Percentiles rank a stretch among this genome's conserved stretches.
Conservation (phyloP, 352 stramenopile genomes). For the Globisporangium ultimum region DNA sequence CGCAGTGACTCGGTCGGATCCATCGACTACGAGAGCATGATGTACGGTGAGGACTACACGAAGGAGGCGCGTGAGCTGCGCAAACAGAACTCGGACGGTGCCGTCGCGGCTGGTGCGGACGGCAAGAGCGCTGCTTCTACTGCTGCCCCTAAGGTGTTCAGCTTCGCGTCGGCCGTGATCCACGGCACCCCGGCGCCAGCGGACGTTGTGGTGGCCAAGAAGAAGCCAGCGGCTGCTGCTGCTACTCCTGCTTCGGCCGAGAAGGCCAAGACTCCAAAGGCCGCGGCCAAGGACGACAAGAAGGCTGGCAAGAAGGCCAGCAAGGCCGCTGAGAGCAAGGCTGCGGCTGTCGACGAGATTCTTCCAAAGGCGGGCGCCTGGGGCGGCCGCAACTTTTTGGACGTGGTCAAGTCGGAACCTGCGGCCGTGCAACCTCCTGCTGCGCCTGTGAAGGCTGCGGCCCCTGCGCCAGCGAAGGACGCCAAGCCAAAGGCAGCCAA, state of each 20-base stretch:
- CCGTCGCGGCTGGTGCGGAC: slow-evolving; percentile 5
- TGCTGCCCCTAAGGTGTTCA: slow-evolving; percentile 41
- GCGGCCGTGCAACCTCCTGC: slow-evolving; percentile 25
- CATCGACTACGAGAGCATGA: slow-evolving; percentile 88
- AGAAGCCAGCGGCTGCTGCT: slow-evolving; percentile 21
- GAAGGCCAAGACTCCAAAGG: slow-evolving; percentile 26
- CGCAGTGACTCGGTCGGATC: slow-evolving; percentile 84
- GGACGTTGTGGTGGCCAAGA: slow-evolving; percentile 41
- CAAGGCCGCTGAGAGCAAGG: slow-evolving; percentile 41
- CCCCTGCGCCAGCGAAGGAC: not conserved
- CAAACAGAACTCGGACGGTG: slow-evolving; percentile 37
- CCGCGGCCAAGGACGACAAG: slow-evolving; percentile 32
- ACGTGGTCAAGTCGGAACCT: slow-evolving; percentile 80
- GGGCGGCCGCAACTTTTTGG: slow-evolving; percentile 78
- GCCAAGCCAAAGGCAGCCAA: not conserved
- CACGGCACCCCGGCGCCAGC: slow-evolving; percentile 56
- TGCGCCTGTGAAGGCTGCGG: slow-evolving; percentile 25
- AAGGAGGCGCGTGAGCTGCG: slow-evolving; percentile 78
- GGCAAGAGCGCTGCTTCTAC: no score
- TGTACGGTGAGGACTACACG: slow-evolving; percentile 89
- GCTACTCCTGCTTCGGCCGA: slow-evolving; percentile 17
- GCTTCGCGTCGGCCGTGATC: slow-evolving; percentile 79
- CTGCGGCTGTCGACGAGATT: slow-evolving; percentile 32
- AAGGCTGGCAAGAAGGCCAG: slow-evolving; percentile 18
- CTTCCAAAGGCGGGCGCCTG: slow-evolving; percentile 69